Evolutionary conservation across 2,329 filamentous ascomycete species (phyloP), one percentile per base, ranked within the genome.

Genomic region (Talaromyces albobiverticillius): DNA sequence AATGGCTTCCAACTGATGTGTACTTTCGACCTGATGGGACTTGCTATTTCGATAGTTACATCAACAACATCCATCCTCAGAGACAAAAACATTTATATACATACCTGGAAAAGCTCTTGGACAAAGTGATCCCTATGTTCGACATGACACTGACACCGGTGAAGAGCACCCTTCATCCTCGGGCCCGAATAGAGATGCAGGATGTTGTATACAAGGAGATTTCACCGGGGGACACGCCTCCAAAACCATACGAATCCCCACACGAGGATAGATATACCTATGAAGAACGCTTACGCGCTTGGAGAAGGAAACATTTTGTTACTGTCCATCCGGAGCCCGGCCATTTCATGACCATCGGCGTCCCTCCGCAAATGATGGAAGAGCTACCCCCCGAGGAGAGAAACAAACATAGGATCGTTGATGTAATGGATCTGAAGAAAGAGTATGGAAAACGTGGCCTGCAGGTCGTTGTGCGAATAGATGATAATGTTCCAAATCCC

Each of bases 381-480:
- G 60, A 64, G 16, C 31, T 69, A 11, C 62, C 67, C 1, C 46
- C 56, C 32, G 61, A 66, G 22, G 53, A 67, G 16, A 59, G 61
- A 4, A 59, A 54, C 29, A 56, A 63, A 2, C 62, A 69, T 29
- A 60, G 67, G 1, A 61, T 69, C 23, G 60, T 65, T 41, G 60
- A 60, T 11, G 46, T 61, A 3, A 61, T 71, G 31, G 59, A 66
- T n/a, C 60, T 73, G n/a, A 61, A 60, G 26, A 55, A 64, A 8
- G 60, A 71, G n/a, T 79, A 74, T 56, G 59, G 64, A 8, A 61
- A 73, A 1, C 64, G 66, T 5, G 78, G 79, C 2, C 62, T 87
- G 3, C 85, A 88, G 60, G 67, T 88, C 32, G 83, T 88, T 47
- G 78, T 86, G 29, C 86, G 87, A 62, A 72, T 88, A 59, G 77